Percentiles rank a stretch among this genome's conserved stretches.
Evolutionary conservation across 2,329 filamentous ascomycete species (phyloP).

Genomic region (Diaporthe humulicola): DNA sequence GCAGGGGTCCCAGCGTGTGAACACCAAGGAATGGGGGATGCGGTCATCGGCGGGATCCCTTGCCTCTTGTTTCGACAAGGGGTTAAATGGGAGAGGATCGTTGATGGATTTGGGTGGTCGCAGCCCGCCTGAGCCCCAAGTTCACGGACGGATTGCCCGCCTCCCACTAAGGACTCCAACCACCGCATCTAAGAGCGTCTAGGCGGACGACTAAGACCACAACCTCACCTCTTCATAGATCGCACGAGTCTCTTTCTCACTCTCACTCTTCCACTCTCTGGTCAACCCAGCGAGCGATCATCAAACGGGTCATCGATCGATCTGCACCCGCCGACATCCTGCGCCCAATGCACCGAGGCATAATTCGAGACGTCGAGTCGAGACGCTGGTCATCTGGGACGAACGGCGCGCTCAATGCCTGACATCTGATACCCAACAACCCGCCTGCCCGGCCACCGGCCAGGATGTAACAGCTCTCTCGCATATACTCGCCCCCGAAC

Average conservation of each 20-base stretch:
- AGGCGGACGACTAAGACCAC: background rate
- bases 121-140: conserved; percentile 21
- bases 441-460: conserved; percentile 38
- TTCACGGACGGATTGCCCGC: conserved; percentile 8
- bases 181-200: background rate
- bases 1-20: conserved; percentile 10
- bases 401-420: conserved; percentile 12
- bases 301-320: background rate
- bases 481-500: conserved; percentile 23
- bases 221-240: background rate
- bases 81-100: conserved; percentile 7
- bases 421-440: conserved; percentile 22
- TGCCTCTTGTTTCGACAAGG: conserved; percentile 14
- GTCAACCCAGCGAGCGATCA: conserved; percentile 1
- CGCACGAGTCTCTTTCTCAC: background rate
- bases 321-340: background rate
- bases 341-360: conserved; percentile 21
- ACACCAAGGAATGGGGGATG: conserved; percentile 33
- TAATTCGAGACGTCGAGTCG: conserved; percentile 2
- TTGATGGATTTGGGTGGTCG: conserved; percentile 22
- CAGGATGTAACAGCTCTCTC: conserved; percentile 59
- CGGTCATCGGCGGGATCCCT: conserved; percentile 31
- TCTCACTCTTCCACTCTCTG: background rate
- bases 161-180: conserved; percentile 24
- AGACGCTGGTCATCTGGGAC: conserved; percentile 26